Base-by-base conservation (phyloP, 164 flowering plant species). In the Magnolia sinica region DNA sequence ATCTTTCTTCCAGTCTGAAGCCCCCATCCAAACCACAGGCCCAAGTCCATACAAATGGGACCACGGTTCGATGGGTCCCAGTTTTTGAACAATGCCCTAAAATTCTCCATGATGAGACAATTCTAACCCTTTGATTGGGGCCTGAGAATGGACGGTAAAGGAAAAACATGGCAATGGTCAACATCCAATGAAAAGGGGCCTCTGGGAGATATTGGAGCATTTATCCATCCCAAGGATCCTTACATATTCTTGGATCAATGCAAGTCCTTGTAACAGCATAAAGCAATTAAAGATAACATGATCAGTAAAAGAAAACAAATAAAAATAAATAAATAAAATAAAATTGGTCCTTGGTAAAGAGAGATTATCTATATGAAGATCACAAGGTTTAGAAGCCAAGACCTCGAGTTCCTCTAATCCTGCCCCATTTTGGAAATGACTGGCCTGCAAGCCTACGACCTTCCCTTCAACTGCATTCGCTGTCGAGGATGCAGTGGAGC, bases 391-490 rank as follows among this genome's bases (percentile, higher is more conserved):
- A 76, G 73, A 68, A 76, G 24, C 19, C 10, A 77, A 74, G 45
- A 91, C 98, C 98, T 92, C 98, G 76, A 93, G 96, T 85, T 93
- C 98, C 82, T 92, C 98, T 68, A 89, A 74, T 79, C 83, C 84
- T 78, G 82, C 84, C 23, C 84, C 88, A 65, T 67, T 82, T 49
- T 76, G 81, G 55, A 74, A 74, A 71, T 72, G 73, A 76, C 73
- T 45, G 23, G 67, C 65, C 16, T 65, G 77, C 64, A 79, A 64
- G 77, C 79, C 64, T 51, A 77, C 70, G 72, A 27, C 82, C 71
- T 66, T 83, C 55, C 69, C 77, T n/a, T 68, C 73, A 69, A 64
- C 74, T 58, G 65, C 24, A 70, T 77, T 81, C 64, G 73, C 64
- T 31, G 58, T 51, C 59, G 75, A 81, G 51, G 87, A 72, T 11